phyloP scores from a whole-genome alignment of 805 yeast species.

The Candida suzukii region DNA sequence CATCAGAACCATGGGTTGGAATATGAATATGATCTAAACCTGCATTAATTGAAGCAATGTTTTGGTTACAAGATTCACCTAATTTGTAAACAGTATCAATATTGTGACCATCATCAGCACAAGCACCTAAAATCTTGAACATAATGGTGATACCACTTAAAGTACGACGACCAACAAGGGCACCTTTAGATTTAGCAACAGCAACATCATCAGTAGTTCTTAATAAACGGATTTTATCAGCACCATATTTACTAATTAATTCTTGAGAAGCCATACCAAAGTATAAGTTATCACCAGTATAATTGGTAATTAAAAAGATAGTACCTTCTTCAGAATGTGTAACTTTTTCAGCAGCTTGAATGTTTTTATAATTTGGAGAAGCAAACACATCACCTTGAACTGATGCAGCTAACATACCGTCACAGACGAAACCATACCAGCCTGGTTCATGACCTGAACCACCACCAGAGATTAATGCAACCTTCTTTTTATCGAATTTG shows the following conservation, averaged over 20 bases:
- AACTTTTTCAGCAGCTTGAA: constrained; percentile 30
- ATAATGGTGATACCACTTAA: constrained; percentile 27
- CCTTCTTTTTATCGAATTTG: constrained; percentile 17
- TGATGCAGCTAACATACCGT: constrained; percentile 31
- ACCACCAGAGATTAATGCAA: constrained; percentile 32
- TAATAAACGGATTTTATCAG: constrained; percentile 22
- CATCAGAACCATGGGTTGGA: constrained; percentile 24
- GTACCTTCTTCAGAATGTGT: constrained; percentile 29
- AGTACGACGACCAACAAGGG: constrained; percentile 31
- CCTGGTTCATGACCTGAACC: constrained; percentile 40
- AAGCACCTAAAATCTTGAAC: constrained; percentile 27
- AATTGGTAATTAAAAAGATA: constrained; percentile 29
- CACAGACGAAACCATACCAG: constrained; percentile 31
- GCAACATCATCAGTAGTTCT: constrained; percentile 29
- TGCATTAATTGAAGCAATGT: constrained; percentile 28
- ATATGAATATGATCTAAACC: constrained; percentile 32
- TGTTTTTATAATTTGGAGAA: constrained; percentile 31
- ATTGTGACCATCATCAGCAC: constrained; percentile 18
- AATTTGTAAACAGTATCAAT: constrained; percentile 22
- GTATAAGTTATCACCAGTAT: constrained; percentile 32
- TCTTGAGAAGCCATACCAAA: constrained; percentile 35
- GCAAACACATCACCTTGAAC: constrained; percentile 37
- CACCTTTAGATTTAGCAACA: constrained; percentile 22
- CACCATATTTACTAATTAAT: constrained; percentile 24
- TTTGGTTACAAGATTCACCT: constrained; percentile 21